Evolutionary conservation across 495 filamentous ascomycete species (phyloP).

Genomic region (Penicillium manginii): DNA sequence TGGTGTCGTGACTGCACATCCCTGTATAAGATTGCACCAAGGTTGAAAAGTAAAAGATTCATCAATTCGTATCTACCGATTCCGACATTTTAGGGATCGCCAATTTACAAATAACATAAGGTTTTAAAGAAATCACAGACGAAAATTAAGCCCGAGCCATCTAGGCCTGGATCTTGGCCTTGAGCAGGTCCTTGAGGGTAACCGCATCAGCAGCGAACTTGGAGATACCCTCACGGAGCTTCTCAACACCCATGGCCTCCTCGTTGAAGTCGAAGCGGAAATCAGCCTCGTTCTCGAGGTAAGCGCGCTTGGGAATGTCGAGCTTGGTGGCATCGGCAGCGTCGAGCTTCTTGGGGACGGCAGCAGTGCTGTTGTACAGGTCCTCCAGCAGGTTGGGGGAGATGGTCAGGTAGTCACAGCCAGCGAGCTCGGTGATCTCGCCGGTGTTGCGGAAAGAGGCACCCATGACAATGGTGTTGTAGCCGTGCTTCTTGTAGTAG

Average conservation of each 20-base stretch:
- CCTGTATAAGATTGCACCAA: neutral
- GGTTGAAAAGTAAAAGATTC: constrained; percentile 20
- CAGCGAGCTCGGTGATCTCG: constrained; percentile 97
- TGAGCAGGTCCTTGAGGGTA: constrained; percentile 89
- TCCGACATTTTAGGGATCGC: constrained; percentile 34
- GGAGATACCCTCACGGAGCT: constrained; percentile 97
- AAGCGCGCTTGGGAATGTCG: constrained; percentile 83
- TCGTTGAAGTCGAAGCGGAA: constrained; percentile 99
- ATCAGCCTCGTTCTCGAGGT: constrained; percentile 83
- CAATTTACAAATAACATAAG: constrained; percentile 35
- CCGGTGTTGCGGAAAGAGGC: constrained; percentile 94
- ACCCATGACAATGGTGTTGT: constrained; percentile 99
- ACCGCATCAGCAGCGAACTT: constrained; percentile 97
- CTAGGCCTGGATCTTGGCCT: constrained; percentile 74
- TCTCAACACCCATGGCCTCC: constrained; percentile 98
- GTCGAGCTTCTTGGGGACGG: constrained; percentile 93
- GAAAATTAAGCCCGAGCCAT: constrained; percentile 18
- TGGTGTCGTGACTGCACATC: neutral
- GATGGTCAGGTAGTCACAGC: constrained; percentile 99
- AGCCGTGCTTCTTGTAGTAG: constrained; percentile 99
- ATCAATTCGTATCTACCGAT: constrained; percentile 49
- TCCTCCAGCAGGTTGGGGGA: constrained; percentile 94
- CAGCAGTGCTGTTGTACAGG: constrained; percentile 75
- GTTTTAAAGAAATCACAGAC: constrained; percentile 23
- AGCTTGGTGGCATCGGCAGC: constrained; percentile 64